Evolutionary conservation across 768 basidiomycete genomes (phyloP), one percentile per base, ranked within the genome.

Genomic region (Tricholomella constricta): DNA sequence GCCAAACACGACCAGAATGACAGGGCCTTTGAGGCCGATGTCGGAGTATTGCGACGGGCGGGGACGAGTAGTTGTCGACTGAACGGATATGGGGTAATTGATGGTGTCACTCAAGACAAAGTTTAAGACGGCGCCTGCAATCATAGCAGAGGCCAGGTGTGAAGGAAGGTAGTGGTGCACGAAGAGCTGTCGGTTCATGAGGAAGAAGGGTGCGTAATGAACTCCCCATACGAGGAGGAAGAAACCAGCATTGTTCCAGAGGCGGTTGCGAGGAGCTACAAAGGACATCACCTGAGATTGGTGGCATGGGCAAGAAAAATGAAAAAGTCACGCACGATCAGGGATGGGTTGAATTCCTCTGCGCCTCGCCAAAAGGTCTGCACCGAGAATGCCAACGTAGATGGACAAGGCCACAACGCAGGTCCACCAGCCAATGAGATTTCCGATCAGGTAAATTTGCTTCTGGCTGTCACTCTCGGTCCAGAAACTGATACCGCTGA

Each of bases 401-500:
- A 98, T 84, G 3, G 88, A 89, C 45, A 98, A 69, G 1, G 89
- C 86, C 27, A 95, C 77, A 34, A 91, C 86, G 70, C 92, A 94
- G 2, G 88, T 80, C 93, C 95, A 98, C 94, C 95, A 98, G 11
- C 92, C 91, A 58, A 93, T 69, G 44, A 97, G 69, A 69, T 99
- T 99, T 22, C 97, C 97, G 62, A 95, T 91, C 54, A 98, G 78
- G 72, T 99, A 99, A 47, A 99, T 94, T 70, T 99, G 97, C 69
- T 90, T 87, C 66, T 91, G 86, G 10, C 78, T 77, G 6, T 88
- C 87, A 51, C 79, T 86, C 62, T 91, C 79, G 4, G 97, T 99
- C 97, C 97, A 99, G 80, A 98, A 98, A 66, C 93, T 95, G 74
- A 99, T 98, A 44, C 97, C 97, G 57, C 79, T 92, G 25, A 98